Base-by-base conservation (phyloP, 2,329 filamentous ascomycete genomes). In the Alternaria postmessia region DNA sequence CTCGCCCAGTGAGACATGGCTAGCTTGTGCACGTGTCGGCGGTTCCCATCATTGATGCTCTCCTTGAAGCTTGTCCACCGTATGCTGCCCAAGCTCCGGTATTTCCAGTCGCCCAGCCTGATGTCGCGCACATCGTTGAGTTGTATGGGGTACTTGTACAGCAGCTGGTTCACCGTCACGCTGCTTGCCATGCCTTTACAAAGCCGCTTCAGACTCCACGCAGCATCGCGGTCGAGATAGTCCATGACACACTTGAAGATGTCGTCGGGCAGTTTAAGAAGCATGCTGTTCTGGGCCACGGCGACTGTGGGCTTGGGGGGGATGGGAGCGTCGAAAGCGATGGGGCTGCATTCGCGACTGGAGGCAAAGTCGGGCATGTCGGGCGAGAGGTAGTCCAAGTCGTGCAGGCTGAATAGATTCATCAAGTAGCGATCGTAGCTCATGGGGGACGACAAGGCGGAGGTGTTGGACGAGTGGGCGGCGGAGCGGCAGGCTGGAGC, bases 201-300 rank as follows among this genome's bases (percentile, higher is more conserved):
- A 32, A 72, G 49, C 7, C 68, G 64, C 67, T 77, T 78, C 26
- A 78, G 62, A n/a, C 67, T 65, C 70, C 70, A 76, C 11, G 75
- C 75, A 26, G 68, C 67, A 38, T 74, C 70, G 26, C 75, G 63
- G 43, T 76, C 69, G 6, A 78, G 67, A 53, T 78, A 75, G 64
- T 78, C 75, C 53, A 72, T 63, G 42, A 78, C 64, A 54, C 75
- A 77, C 47, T 71, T 73, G 68, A 78, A 77, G 47, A 78, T 73
- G 57, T 78, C 75, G 57, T 75, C 73, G 5, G 75, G 75, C 38
- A 78, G 69, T 53, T 66, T 68, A 38, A 77, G 64, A 43, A 78
- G 71, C 66, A 55, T 66, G 49, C 66, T 75, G 65, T 39, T 65
- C 60, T 47, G 57, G 53, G 61, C 66, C 28, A 55, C 62, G 20